Base-by-base conservation (phyloP, 129 eudicot genomes). In the Helianthus annuus region DNA sequence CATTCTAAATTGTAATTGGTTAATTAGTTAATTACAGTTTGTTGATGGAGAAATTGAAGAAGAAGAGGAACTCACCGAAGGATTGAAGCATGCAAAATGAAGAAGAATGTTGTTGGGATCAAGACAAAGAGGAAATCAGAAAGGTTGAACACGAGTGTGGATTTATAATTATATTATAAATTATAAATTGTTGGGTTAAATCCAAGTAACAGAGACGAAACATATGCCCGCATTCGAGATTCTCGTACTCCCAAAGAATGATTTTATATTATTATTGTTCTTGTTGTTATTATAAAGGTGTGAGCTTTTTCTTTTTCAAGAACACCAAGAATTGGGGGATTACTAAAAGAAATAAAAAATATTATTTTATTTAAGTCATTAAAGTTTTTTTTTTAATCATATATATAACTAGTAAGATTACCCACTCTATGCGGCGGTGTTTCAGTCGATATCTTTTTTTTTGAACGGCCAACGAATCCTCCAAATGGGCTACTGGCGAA, bases 141-240 rank as follows among this genome's bases (percentile, higher is more conserved):
- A 32, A 32, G 36, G 36, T 61, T 51, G 55, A 53, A 78, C 1
- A 61, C 44, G 29, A 57, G 62, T 46, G 64, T 71, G 42, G 71
- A 55, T 78, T 48, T 40, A 45, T 61, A 78, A 78, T 39, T 32
- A 32, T 1, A 32, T 27, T 27, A 27, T 27, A n/a, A n/a, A n/a
- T n/a, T 24, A 27, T 27, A 27, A 27, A 27, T 27, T 27, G 4
- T 32, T 52, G 77, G 72, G 67, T 63, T 34, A 71, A 78, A 38
- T 66, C 64, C 3, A 32, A 32, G 36, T 32, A 52, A 60, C 66
- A 65, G 27, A 64, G 53, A 65, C 57, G 64, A 75, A 64, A 71
- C 82, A 78, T 78, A 78, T 63, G 77, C 48, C 61, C 68, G 58
- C 83, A 74, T 73, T 79, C 79, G 67, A 73, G 77, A 78, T 71